These are phyloP conservation scores for Psidium guajava DNA, from an alignment of 345 rosid species.

Conservation along the genomic window DNA sequence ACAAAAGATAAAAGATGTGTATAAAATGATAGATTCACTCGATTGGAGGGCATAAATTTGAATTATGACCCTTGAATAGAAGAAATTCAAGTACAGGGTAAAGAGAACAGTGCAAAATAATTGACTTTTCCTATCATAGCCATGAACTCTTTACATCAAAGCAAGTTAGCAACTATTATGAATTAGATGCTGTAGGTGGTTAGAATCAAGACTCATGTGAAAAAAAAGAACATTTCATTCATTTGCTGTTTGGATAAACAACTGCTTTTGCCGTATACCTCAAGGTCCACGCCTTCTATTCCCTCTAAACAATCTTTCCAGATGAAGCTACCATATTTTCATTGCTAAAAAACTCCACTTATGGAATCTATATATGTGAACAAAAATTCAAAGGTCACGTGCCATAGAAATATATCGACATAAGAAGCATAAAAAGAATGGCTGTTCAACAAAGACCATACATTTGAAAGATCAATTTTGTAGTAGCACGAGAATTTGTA, in stretches of 20 bases:
- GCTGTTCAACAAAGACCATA: not conserved
- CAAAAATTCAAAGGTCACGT: not conserved
- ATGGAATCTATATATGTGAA: not conserved
- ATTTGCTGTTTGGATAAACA: not conserved
- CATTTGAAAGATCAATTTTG: not conserved
- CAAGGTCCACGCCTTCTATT: not conserved
- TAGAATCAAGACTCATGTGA: not conserved
- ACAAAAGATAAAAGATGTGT: not conserved
- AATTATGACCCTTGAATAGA: not conserved
- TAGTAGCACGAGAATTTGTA: not conserved
- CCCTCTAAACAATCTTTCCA: not conserved
- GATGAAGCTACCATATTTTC: not conserved
- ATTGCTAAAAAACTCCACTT: not conserved
- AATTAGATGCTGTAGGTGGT: not conserved
- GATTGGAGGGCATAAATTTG: not conserved
- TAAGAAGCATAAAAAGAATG: not conserved
- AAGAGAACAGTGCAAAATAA: not conserved
- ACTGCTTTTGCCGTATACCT: not conserved
- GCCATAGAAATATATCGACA: not conserved
- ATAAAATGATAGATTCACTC: not conserved
- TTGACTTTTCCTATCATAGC: not conserved
- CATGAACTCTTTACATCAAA: not conserved
- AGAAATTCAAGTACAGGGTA: not conserved
- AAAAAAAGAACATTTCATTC: not conserved
- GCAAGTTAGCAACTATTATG: not conserved